Evolutionary conservation across 192 early-diverging fungal species (phyloP).

Genomic region (Umbelopsis sp.): DNA sequence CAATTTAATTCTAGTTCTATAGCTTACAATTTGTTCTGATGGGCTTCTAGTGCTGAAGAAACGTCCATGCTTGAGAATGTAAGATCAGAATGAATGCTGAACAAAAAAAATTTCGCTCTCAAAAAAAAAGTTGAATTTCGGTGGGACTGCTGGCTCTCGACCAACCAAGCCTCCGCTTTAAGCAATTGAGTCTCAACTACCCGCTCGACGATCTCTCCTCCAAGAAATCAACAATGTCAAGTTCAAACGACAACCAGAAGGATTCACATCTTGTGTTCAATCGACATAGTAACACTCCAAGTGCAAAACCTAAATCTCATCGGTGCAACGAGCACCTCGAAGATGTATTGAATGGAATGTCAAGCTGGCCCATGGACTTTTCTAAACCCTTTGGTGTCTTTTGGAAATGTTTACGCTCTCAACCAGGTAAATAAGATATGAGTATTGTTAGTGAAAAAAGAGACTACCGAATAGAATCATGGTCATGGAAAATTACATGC

Average conservation of each 20-base stretch:
- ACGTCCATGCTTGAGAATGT: constrained; percentile 13
- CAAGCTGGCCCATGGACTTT: constrained; percentile 39
- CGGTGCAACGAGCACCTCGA: constrained; percentile 43
- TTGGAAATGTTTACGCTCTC: constrained; percentile 35
- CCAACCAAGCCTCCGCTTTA: constrained; percentile 13
- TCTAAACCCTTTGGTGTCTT: constrained; percentile 40
- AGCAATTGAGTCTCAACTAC: neutral
- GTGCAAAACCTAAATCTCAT: constrained; percentile 19
- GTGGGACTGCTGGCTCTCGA: constrained; percentile 6
- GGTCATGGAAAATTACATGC: neutral
- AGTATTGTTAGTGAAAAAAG: neutral
- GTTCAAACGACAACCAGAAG: neutral
- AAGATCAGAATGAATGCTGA: constrained; percentile 7
- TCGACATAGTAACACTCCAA: constrained; percentile 35
- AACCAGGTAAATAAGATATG: constrained; percentile 30
- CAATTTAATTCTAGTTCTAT: neutral
- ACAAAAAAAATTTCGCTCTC: constrained; percentile 6
- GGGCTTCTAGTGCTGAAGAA: constrained; percentile 17
- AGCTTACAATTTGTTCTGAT: constrained; percentile 20
- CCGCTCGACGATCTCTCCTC: neutral
- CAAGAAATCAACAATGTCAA: no score
- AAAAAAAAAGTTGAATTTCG: constrained; percentile 2
- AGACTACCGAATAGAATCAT: neutral
- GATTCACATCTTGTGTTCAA: constrained; percentile 26
- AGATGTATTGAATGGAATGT: constrained; percentile 39